Evolutionary conservation across 257 asterid species (phyloP).

Genomic region (Nicotiana tabacum): DNA sequence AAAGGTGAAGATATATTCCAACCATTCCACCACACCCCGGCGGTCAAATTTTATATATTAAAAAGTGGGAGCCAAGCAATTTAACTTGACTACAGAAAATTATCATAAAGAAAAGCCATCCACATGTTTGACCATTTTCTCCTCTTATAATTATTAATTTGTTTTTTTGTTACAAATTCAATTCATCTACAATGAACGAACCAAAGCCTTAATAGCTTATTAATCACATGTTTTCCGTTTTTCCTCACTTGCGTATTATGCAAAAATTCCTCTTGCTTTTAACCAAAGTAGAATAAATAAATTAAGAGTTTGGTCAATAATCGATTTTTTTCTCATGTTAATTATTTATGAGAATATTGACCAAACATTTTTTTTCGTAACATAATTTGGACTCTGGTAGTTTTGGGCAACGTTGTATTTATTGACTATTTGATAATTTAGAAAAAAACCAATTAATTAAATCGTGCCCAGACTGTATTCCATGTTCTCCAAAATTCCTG

Average conservation of each 20-base stretch:
- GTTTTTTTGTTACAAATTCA: background rate
- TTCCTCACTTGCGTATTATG: background rate
- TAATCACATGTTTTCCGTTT: background rate
- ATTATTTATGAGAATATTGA: background rate
- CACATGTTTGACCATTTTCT: slow-evolving; percentile 7
- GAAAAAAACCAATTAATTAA: background rate
- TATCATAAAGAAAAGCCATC: background rate
- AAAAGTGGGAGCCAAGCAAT: background rate
- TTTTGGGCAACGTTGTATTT: background rate
- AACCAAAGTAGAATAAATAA: background rate
- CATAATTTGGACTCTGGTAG: background rate
- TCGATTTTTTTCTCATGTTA: background rate
- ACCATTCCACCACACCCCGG: accelerated
- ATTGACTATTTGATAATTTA: background rate
- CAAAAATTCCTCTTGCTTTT: background rate
- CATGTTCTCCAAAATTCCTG: background rate
- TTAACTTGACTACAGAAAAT: background rate
- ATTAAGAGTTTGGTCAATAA: background rate
- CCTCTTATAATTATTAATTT: background rate
- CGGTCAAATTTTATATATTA: background rate
- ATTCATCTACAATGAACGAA: background rate
- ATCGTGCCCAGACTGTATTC: background rate
- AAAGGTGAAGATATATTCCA: background rate
- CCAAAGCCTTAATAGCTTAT: background rate
- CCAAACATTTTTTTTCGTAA: background rate